phyloP scores from a whole-genome alignment of 768 basidiomycete species.

The Auriculariales sp. region DNA sequence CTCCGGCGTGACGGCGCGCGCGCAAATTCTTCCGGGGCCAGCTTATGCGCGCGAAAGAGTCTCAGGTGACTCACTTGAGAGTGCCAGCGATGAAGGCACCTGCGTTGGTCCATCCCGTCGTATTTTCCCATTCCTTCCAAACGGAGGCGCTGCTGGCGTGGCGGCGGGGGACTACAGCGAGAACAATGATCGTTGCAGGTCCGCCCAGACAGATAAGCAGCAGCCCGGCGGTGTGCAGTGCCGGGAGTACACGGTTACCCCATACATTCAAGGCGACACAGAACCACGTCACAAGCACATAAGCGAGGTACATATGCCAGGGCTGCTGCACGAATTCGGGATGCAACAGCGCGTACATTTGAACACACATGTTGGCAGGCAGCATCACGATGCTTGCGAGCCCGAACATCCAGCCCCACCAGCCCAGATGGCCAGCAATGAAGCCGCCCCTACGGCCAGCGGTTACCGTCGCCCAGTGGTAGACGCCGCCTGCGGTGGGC shows the following conservation, averaged over 20 bases:
- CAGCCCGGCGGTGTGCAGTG: background rate
- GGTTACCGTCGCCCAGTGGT: background rate
- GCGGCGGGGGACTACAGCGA: background rate
- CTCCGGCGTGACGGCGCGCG: too few relatives aligned
- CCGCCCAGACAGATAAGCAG: background rate
- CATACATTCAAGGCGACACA: background rate
- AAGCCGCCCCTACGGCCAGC: background rate
- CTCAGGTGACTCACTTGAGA: background rate
- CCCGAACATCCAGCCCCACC: slow-evolving; percentile 1
- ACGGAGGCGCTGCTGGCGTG: background rate
- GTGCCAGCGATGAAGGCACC: background rate
- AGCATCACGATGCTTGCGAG: background rate
- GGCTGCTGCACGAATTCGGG: background rate
- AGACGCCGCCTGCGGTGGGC: background rate
- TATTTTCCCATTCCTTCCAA: background rate
- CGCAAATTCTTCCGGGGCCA: too few relatives aligned
- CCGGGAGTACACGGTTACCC: background rate
- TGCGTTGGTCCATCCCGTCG: background rate
- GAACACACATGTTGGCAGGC: background rate
- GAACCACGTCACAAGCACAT: background rate
- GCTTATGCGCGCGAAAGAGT: too few relatives aligned
- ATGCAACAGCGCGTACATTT: background rate
- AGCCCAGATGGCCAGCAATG: background rate
- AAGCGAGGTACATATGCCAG: background rate
- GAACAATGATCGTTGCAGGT: background rate